phyloP scores from a whole-genome alignment of 1,139 yeast species.

The Taphrina pruni region DNA sequence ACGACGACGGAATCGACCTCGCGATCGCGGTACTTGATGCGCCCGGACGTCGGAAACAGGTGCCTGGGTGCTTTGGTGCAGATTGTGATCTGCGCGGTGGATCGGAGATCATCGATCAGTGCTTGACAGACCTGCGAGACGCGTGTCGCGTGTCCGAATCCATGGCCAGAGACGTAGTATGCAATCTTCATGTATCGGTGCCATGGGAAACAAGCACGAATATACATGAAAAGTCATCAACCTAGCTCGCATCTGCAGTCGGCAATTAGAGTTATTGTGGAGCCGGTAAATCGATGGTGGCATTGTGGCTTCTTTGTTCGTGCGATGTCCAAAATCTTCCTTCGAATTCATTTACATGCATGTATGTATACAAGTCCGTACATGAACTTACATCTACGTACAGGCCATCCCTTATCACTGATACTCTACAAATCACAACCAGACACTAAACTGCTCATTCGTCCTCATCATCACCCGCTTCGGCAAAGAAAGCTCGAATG shows the following conservation, averaged over 20 bases:
- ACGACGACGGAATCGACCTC: slow-evolving; percentile 21
- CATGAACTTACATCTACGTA: neutral
- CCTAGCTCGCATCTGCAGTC: too few relatives aligned
- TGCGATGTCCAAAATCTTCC: neutral
- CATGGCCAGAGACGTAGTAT: slow-evolving; percentile 37
- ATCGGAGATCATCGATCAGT: neutral
- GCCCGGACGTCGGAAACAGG: slow-evolving; percentile 21
- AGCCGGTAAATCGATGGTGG: neutral
- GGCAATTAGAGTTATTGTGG: neutral
- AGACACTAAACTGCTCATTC: neutral
- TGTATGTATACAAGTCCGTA: too few relatives aligned
- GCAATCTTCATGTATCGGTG: neutral
- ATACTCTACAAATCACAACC: neutral
- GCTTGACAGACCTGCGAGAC: slow-evolving; percentile 28
- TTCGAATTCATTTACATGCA: too few relatives aligned
- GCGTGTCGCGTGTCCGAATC: slow-evolving; percentile 36
- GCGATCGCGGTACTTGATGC: slow-evolving; percentile 15
- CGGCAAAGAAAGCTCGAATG: slow-evolving; percentile 44
- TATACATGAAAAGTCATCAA: too few relatives aligned
- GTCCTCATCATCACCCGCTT: neutral
- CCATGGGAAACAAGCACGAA: too few relatives aligned
- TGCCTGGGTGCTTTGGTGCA: slow-evolving; percentile 24
- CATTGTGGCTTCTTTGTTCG: slow-evolving; percentile 13
- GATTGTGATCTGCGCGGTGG: slow-evolving; percentile 6
- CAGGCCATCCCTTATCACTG: neutral